These are phyloP conservation scores for Hymenochaete sp. DNA, from an alignment of 1,284 basidiomycete species.

Conservation along the genomic window DNA sequence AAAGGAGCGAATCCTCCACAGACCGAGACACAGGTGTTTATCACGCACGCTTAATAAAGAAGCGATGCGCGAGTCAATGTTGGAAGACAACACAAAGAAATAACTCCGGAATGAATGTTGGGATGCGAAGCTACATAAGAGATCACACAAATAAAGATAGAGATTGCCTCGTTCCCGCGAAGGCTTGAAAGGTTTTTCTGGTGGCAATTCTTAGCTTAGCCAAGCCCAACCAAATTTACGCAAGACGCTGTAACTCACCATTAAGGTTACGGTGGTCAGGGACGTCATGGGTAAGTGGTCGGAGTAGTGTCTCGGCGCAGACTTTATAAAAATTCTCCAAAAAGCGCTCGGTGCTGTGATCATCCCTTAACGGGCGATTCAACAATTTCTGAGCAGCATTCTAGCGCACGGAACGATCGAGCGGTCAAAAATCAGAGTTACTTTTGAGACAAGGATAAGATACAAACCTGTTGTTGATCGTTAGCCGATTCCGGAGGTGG, in stretches of 20 bases:
- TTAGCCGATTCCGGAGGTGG: conserved; percentile 37
- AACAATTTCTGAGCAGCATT: conserved; percentile 33
- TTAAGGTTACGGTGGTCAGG: conserved; percentile 63
- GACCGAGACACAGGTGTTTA: conserved; percentile 87
- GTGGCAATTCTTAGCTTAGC: conserved; percentile 5
- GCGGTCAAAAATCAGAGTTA: not conserved
- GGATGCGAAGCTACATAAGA: conserved; percentile 80
- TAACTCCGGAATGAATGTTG: conserved; percentile 89
- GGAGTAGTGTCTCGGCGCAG: conserved; percentile 68
- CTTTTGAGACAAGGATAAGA: no score
- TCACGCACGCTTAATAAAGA: conserved; percentile 77
- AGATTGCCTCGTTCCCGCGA: conserved; percentile 69
- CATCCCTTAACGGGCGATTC: conserved; percentile 57
- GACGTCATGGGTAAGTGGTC: conserved; percentile 63
- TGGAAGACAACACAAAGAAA: conserved; percentile 80
- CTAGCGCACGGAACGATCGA: not conserved
- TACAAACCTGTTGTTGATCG: conserved; percentile 32
- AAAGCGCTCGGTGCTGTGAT: conserved; percentile 81
- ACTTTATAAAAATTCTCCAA: conserved; percentile 87
- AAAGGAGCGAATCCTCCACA: conserved; percentile 23
- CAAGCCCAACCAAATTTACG: not conserved
- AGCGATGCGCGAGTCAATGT: conserved; percentile 64
- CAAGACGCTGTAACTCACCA: conserved; percentile 34
- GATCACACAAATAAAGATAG: conserved; percentile 79
- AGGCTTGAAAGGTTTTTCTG: conserved; percentile 47